Base-by-base conservation (phyloP, 768 basidiomycete species). In the Lenzites betulinus region DNA sequence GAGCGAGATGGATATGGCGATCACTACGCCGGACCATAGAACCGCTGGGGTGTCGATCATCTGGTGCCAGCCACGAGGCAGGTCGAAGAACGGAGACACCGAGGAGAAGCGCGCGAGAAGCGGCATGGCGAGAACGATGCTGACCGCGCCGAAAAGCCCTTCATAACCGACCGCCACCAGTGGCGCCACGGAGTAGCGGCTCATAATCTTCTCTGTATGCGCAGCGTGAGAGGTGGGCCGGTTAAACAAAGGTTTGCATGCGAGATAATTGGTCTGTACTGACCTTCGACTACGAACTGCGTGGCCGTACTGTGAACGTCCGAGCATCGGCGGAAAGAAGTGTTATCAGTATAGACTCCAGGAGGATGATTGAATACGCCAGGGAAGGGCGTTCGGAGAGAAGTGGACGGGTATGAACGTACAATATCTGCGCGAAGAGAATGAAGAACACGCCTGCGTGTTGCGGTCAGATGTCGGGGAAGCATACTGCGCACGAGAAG, bases 361-460 rank as follows among this genome's bases (percentile, higher is more conserved):
- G 18, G 46, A 20, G 48, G 20, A 30, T 50, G 48, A 30, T 49
- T 23, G 51, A 18, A 54, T 16, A 38, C 41, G 28, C 23, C 35
- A 23, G 23, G 33, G 44, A 51, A 23, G 35, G 30, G 41, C 55
- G 42, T 5, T 4, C 47, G 18, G 47, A 58, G 58, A 47, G 47
- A 64, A 63, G 60, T 39, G 22, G 36, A n/a, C n/a, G 59, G 39
- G 38, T 59, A 60, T 58, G 35, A 18, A 61, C 89, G 80, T 72
- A 93, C 92, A 98, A 98, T 64, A 97, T 75, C 74, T 98, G 96
- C 25, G 96, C 96, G 71, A 97, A 94, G 28, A 97, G 76, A 55
- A 98, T 82, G 73, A 99, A 89, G 72, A 93, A 85, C 33, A 98
- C 87, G 55, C 96, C 95, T 92, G 58, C 26, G 36, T 13, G n/a